Conservation (phyloP, 2,329 filamentous ascomycete species). For the Pyrenochaeta sp. region DNA sequence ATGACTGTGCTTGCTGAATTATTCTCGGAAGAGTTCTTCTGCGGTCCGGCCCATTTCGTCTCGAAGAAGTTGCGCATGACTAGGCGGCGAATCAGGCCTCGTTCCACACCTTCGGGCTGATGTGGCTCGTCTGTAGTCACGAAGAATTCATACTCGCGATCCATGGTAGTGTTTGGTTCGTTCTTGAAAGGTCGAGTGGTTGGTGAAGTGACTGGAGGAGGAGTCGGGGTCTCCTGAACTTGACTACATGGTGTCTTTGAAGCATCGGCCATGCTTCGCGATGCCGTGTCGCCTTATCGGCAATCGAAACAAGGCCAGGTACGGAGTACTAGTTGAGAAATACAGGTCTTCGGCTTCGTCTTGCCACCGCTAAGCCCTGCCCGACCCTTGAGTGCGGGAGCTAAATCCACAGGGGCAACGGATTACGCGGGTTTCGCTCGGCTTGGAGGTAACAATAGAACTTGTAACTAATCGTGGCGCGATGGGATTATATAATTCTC, state of each 20-base stretch:
- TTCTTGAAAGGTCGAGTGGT: too few relatives aligned
- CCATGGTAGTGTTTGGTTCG: too few relatives aligned
- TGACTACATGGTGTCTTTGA: neutral
- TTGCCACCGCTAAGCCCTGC: neutral
- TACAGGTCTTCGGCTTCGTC: neutral
- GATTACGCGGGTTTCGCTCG: neutral
- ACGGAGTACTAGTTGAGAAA: too few relatives aligned
- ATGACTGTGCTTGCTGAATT: conserved; percentile 30
- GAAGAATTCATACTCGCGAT: conserved; percentile 37
- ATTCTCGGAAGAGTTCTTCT: conserved; percentile 15
- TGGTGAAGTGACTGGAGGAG: neutral
- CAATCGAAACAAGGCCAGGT: neutral
- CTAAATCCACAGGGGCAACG: neutral
- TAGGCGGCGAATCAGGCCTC: conserved; percentile 30
- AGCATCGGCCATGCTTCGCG: conserved; percentile 1
- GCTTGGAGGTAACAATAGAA: neutral
- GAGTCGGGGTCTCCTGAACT: neutral
- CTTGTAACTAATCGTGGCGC: neutral
- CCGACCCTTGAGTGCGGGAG: neutral
- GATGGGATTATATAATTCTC: conserved; percentile 11
- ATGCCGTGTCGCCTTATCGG: conserved; percentile 1
- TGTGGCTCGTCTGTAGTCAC: conserved; percentile 32
- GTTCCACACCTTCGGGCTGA: conserved; percentile 26
- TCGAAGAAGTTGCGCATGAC: conserved; percentile 42
- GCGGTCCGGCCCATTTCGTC: conserved; percentile 11